Base-by-base conservation (phyloP, 192 early-diverging fungal species). In the Kickxella alabastrina region DNA sequence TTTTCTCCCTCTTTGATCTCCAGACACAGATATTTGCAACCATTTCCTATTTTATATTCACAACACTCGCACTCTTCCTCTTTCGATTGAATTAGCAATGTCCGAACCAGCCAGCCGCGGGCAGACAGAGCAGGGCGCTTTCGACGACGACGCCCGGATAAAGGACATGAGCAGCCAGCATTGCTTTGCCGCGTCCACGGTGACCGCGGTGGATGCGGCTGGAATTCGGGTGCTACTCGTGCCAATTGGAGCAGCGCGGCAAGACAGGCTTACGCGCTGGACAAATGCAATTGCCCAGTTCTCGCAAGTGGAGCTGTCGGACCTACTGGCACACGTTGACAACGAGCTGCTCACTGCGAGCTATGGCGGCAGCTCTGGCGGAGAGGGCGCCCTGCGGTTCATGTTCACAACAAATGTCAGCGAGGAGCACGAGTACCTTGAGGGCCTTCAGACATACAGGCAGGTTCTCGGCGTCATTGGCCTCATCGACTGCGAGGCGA, bases 361-460 rank as follows among this genome's bases (percentile, higher is more conserved):
- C 23, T 69, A 62, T 36, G 42, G 34, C 3, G 17, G 34, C 18
- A 28, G 51, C 50, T 40, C 41, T 13, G 62, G 62, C 2, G 54
- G 21, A 7, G 68, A 63, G 42, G 59, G 60, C 18, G 48, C 56
- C 21, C 24, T 75, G 43, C 63, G 59, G 37, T 58, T 77, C 23
- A 34, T 51, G 4, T 77, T 71, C 28, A 39, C 55, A 0, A 35
- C 47, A 0, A 34, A 28, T 22, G 36, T 43, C 13, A 51, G 31
- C 42, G 56, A 58, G 27, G 75, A 66, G 23, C 69, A 70, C 43
- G 75, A 68, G 61, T 59, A 72, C 31, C 39, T 78, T 44, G 75
- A 72, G 42, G 68, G 69, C 15, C 43, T 78, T 36, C 75, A 78
- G 51, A 78, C 69, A 42, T 62, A 72, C 62, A 46, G 75, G 21